These are phyloP conservation scores for Microcyclosporella mali DNA, from an alignment of 2,329 filamentous ascomycete genomes.

Conservation along the genomic window DNA sequence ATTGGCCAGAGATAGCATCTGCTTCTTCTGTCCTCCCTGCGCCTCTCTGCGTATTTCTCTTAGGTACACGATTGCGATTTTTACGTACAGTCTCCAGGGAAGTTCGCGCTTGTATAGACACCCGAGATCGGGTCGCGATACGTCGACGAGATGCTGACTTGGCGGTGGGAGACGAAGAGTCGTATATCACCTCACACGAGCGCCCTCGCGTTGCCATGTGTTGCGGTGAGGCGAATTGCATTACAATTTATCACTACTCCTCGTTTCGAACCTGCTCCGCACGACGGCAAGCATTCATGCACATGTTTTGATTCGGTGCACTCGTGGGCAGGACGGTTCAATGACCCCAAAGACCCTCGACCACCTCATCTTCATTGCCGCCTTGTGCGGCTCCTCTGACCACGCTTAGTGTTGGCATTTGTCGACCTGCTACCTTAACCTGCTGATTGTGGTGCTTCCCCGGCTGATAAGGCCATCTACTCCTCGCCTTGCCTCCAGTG, in stretches of 20 bases:
- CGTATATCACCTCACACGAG: conserved; percentile 14
- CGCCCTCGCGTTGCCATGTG: conserved; percentile 8
- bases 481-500: conserved; percentile 3
- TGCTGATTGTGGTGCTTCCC: conserved; percentile 14
- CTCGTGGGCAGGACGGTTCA: conserved; percentile 12
- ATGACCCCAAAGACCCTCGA: conserved; percentile 33
- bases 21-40: conserved; percentile 6
- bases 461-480: conserved; percentile 17
- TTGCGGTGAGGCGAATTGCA: neutral
- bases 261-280: conserved; percentile 1
- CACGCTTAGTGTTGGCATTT: conserved; percentile 18
- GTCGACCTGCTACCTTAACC: conserved; percentile 5
- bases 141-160: conserved; percentile 6
- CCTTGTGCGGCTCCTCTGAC: conserved; percentile 26
- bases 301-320: conserved; percentile 1
- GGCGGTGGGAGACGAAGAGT: conserved; percentile 1
- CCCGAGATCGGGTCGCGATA: conserved; percentile 4
- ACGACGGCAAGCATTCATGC: conserved; percentile 1
- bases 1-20: no score
- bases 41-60: conserved; percentile 11
- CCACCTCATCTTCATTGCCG: conserved; percentile 30
- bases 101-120: conserved; percentile 6
- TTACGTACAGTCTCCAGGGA: conserved; percentile 14
- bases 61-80: conserved; percentile 15
- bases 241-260: no score